Evolutionary conservation across 805 yeast genomes (phyloP).

Genomic region (Monosporozyma siamensis): DNA sequence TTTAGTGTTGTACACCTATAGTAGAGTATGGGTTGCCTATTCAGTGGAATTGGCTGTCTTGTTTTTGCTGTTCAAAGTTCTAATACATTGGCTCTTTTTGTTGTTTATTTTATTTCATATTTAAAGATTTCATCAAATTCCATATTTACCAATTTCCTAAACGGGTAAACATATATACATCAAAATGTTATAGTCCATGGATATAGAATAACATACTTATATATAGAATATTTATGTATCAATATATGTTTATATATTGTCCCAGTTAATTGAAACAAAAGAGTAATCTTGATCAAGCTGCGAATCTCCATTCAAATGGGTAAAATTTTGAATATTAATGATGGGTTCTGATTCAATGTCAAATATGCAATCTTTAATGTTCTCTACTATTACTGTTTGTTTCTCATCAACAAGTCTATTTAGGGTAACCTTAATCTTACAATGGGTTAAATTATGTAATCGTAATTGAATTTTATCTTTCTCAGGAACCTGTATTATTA

Average conservation of each 20-base stretch:
- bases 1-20: too few relatives aligned
- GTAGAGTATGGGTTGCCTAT: too few relatives aligned
- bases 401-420: too few relatives aligned
- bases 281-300: neutral
- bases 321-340: slow-evolving; percentile 20
- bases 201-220: too few relatives aligned
- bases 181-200: too few relatives aligned
- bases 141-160: slow-evolving; percentile 2
- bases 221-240: too few relatives aligned
- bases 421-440: slow-evolving; percentile 14
- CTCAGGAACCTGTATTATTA: slow-evolving; percentile 10
- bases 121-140: neutral
- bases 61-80: neutral
- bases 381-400: slow-evolving; percentile 23
- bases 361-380: slow-evolving; percentile 17
- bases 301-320: slow-evolving; percentile 7
- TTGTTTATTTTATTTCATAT: neutral
- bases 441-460: slow-evolving; percentile 15
- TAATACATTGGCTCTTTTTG: neutral
- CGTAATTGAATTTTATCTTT: slow-evolving; percentile 20
- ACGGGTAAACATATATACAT: neutral
- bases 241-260: too few relatives aligned
- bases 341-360: slow-evolving; percentile 10
- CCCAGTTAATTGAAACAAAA: neutral
- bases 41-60: neutral